Base-by-base conservation (phyloP, 2,329 filamentous ascomycete genomes). In the Curvularia sp. region DNA sequence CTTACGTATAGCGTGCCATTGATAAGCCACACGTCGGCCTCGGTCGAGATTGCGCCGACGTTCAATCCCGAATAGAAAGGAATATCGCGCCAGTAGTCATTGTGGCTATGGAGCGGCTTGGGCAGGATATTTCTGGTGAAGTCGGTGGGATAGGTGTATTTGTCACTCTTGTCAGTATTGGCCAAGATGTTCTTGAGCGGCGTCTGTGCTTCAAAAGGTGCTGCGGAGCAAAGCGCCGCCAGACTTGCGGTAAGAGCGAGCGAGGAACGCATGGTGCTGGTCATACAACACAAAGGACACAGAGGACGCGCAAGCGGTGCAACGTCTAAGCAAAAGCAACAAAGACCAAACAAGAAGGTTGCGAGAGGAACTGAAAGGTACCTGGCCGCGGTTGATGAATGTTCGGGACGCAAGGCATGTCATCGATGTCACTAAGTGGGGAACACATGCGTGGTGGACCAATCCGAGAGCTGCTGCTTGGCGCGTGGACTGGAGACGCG, bases 21-120 rank as follows among this genome's bases (percentile, higher is more conserved):
- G 51, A 82, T 80, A 36, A 87, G 74, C 83, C 84, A 87, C 25
- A 87, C 84, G 72, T 88, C 86, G 2, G 84, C 85, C 75, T 88
- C 86, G 2, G 84, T 82, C 3, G 81, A 82, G 4, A 83, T 80
- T 41, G 84, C 84, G 5, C 87, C 87, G 46, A 83, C 80, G 5
- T 82, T 81, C 30, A 89, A 73, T 12, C 83, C 86, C 36, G 77
- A 77, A 63, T 81, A 83, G 63, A 82, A 82, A 0, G 81, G 80
- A 0, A 81, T 69, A 41, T 77, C 74, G 27, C 80, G 75, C 81
- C 80, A 82, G 73, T 88, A 88, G 66, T 88, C 86, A 70, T 88
- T 89, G 69, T 86, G 82, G 30, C 80, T 83, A 70, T 86, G 83
- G 49, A 85, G 78, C 1, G 71, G 71, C 75, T 85, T 86, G 39